Evolutionary conservation across 2,329 filamentous ascomycete genomes (phyloP).

Genomic region (Verticillium klebahnii): DNA sequence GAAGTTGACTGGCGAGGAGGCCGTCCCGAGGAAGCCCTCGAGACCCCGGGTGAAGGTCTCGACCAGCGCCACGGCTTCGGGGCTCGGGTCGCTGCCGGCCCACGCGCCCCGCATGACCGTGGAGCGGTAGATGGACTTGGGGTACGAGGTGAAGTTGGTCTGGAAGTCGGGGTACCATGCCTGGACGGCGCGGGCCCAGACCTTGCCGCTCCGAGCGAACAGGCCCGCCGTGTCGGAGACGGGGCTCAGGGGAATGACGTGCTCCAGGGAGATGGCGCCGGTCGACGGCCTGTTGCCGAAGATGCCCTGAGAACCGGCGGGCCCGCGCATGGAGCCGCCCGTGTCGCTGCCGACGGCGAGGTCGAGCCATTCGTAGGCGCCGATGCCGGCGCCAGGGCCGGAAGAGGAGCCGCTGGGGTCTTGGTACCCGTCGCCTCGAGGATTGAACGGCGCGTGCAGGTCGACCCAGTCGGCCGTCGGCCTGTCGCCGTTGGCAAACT

Average conservation of each 20-base stretch:
- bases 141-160: conserved; percentile 23
- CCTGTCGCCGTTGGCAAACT: conserved; percentile 32
- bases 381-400: conserved; percentile 16
- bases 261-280: conserved; percentile 29
- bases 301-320: conserved; percentile 33
- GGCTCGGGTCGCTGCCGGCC: not conserved
- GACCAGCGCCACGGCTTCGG: not conserved
- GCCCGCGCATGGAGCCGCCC: conserved; percentile 16
- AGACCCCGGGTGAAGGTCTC: conserved; percentile 18
- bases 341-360: conserved; percentile 15
- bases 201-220: conserved; percentile 4
- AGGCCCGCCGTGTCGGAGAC: conserved; percentile 5
- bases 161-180: conserved; percentile 5
- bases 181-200: conserved; percentile 3
- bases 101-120: not conserved
- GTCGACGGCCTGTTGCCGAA: conserved; percentile 40
- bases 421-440: conserved; percentile 22
- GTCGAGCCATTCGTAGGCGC: conserved; percentile 18
- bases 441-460: conserved; percentile 21
- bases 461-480: conserved; percentile 40
- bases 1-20: conserved; percentile 12
- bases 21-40: conserved; percentile 18
- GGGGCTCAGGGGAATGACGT: conserved; percentile 34
- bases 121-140: conserved; percentile 17
- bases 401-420: conserved; percentile 13